phyloP scores from a whole-genome alignment of 2,329 filamentous ascomycete species.

The Fusarium transvaalense region DNA sequence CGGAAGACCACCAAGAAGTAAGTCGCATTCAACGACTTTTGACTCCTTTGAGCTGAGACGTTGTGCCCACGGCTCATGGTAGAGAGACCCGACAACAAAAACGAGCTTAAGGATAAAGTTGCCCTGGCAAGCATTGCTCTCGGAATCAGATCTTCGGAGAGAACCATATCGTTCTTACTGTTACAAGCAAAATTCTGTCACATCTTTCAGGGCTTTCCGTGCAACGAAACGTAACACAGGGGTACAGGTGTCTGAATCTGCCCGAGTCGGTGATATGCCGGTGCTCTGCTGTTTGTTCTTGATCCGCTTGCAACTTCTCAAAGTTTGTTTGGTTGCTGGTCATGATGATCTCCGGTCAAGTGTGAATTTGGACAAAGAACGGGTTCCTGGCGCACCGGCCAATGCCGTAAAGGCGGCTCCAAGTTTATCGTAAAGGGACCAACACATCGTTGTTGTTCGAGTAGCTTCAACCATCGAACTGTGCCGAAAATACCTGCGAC shows the following conservation, averaged over 20 bases:
- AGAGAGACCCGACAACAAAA: background rate
- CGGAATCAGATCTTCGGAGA: background rate
- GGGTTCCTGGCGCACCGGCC: background rate
- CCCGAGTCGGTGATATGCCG: background rate
- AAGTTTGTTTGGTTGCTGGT: background rate
- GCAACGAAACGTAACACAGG: background rate
- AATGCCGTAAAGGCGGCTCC: background rate
- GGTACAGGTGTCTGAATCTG: background rate
- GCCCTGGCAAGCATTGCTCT: background rate
- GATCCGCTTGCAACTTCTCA: background rate
- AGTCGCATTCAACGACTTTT: background rate
- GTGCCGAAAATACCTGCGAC: constrained; percentile 44
- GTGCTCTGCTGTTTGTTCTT: background rate
- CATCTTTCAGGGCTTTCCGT: background rate
- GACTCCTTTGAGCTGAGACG: background rate
- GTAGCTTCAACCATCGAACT: constrained; percentile 28
- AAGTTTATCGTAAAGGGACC: background rate
- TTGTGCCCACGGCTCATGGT: background rate
- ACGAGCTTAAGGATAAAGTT: background rate
- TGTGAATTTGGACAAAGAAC: constrained; percentile 3
- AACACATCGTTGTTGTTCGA: background rate
- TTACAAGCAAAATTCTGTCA: background rate
- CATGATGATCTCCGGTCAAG: background rate
- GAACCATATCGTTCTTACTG: background rate
- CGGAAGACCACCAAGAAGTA: background rate